Base-by-base conservation (phyloP, 1,284 basidiomycete species). In the Inonotus hispidus region DNA sequence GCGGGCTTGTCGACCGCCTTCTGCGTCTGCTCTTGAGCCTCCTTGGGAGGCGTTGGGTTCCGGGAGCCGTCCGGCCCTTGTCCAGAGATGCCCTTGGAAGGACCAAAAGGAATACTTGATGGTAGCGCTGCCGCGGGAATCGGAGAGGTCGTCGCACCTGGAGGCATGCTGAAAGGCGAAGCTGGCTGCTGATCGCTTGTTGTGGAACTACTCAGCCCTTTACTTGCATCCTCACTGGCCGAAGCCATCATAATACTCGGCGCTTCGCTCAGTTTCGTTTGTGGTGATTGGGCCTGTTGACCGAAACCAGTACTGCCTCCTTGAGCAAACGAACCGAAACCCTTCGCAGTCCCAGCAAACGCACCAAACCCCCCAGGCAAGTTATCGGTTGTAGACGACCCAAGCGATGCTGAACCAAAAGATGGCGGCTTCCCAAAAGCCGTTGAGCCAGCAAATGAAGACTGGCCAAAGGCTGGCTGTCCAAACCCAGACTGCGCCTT, bases 401-500 rank as follows among this genome's bases (percentile, higher is more conserved):
- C 56, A 54, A 66, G 57, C 7, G 65, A 21, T 47, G 66, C 46
- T 41, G 65, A 61, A 16, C 67, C 70, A 58, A 71, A 71, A 2
- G 61, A 52, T 13, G 68, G 60, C 11, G 59, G 21, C 57, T 69
- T 64, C 32, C 66, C 67, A 46, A 68, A 66, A n/a, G 27, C 50
- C 19, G 64, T 35, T 16, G 67, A 53, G 32, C 35, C 35, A 25
- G 16, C 63, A 52, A 60, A 67, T 8, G 21, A 62, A 27, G 45
- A 63, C 61, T 61, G 55, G 29, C 71, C 71, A 52, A 72, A 71
- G 19, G 69, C 67, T 11, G 72, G 58, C 56, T 74, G 71, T 7
- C 74, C 71, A 56, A 79, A 74, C 2, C 70, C 65, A 21, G 77
- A 64, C 62, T 73, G 71, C 1, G 72, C 75, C 46, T 76, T 74